Evolutionary conservation across 225 moss, liverwort and hornwort species (phyloP), one percentile per base, ranked within the genome.

Genomic region (Ulota crispa): DNA sequence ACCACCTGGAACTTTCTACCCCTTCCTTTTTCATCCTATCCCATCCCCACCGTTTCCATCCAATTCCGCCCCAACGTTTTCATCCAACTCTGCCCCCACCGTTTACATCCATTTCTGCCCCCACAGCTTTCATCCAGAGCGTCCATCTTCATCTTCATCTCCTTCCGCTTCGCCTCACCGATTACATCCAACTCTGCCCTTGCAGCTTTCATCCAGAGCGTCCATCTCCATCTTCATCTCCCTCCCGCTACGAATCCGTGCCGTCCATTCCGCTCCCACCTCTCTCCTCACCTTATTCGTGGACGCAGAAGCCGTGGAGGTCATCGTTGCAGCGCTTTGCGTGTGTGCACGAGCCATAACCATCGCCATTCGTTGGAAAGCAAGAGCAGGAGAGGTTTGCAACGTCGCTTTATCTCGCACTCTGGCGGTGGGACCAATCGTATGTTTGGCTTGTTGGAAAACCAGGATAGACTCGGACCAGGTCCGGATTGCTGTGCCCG

Each of bases 401-500:
- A 32, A 34, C 39, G 37, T 37, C 28, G 15, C 21, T 31, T 42
- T 55, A 8, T 1, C 52, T 55, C 68, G 24, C 31, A 12, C 2
- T 13, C 7, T 4, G 23, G 81, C 6, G 23, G 81, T n/a, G 47
- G 53, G 65, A n/a, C 73, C 64, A 24, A 8, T 39, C 54, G 24
- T 36, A 31, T 24, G 18, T 67, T 18, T 16, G 28, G 69, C 26
- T 75, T 8, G 43, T 68, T 27, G 27, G 20, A 45, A 39, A 45
- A 43, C 34, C 32, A 41, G 31, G 71, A 56, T 7, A 52, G 3
- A 3, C 27, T 3, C 43, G 67, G 75, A 43, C 81, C 81, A 39
- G 80, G 27, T 31, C 75, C 68, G 57, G 75, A 45, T 65, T 68
- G 72, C 27, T 39, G 72, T 64, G 15, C 64, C n/a, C n/a, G n/a